Evolutionary conservation across 2,329 filamentous ascomycete species (phyloP).

Genomic region (Acephala macrosclerotiorum): DNA sequence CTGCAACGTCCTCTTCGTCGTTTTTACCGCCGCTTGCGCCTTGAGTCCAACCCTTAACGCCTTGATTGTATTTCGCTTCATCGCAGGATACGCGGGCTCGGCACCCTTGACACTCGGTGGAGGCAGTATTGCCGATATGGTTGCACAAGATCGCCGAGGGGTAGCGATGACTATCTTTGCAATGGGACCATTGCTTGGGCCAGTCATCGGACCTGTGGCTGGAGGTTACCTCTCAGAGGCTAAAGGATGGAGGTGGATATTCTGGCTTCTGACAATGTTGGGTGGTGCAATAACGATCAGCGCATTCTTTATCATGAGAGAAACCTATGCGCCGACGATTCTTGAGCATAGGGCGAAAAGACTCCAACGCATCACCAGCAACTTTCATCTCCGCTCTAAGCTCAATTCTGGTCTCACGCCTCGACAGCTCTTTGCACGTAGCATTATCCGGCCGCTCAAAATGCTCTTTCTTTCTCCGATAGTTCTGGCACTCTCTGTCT

Average conservation of each 20-base stretch:
- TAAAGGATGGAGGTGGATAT: not conserved
- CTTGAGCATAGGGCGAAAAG: not conserved
- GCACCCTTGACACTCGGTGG: conserved; percentile 56
- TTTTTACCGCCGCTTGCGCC: conserved; percentile 60
- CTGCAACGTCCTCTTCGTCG: conserved; percentile 56
- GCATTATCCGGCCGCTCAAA: conserved; percentile 57
- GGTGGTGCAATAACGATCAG: not conserved
- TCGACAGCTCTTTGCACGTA: conserved; percentile 37
- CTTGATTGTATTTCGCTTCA: conserved; percentile 64
- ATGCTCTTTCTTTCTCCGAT: conserved; percentile 44
- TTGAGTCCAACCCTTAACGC: conserved; percentile 53
- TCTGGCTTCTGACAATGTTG: no score
- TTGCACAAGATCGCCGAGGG: conserved; percentile 19
- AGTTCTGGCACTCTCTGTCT: conserved; percentile 51
- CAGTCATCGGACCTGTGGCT: conserved; percentile 41
- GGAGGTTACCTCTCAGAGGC: conserved; percentile 42
- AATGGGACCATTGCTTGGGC: conserved; percentile 40
- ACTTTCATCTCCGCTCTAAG: conserved; percentile 44
- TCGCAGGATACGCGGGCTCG: conserved; percentile 65
- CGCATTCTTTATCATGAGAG: not conserved
- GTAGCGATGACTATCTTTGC: conserved; percentile 19
- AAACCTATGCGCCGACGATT: not conserved
- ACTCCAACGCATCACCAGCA: not conserved
- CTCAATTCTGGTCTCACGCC: conserved; percentile 46
- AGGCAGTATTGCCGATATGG: conserved; percentile 21